A percentile compares a stretch with the other conserved stretches of the same genome.
These are phyloP conservation scores for Dendrothele bispora DNA, from an alignment of 768 basidiomycete species.

Conservation along the genomic window DNA sequence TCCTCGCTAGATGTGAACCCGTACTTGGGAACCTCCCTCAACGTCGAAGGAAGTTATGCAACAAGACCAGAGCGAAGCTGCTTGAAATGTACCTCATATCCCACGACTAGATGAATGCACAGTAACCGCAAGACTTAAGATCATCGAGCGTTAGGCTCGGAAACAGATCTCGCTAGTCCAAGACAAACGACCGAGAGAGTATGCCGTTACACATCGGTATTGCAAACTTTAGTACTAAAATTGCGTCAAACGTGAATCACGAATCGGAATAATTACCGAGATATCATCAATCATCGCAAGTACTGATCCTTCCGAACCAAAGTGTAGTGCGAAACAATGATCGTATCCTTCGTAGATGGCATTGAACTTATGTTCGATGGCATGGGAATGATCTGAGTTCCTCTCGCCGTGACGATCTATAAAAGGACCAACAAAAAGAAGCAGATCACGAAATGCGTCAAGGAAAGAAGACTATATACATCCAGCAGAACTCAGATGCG, in stretches of 20 bases:
- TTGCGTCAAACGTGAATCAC: slow-evolving; percentile 66
- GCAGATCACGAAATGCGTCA: no score
- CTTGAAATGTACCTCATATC: slow-evolving; percentile 46
- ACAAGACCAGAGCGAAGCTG: slow-evolving; percentile 57
- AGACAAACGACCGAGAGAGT: slow-evolving; percentile 67
- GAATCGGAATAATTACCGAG: slow-evolving; percentile 56
- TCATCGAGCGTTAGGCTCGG: slow-evolving; percentile 51
- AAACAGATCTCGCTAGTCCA: slow-evolving; percentile 67
- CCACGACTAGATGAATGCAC: neutral
- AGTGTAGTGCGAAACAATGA: neutral
- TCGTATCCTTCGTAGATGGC: slow-evolving; percentile 41
- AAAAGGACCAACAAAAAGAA: slow-evolving; percentile 54
- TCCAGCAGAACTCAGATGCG: slow-evolving; percentile 13
- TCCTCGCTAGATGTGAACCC: no score
- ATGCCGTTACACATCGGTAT: slow-evolving; percentile 71
- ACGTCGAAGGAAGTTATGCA: slow-evolving; percentile 63
- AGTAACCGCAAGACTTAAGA: neutral
- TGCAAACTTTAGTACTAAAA: slow-evolving; percentile 64
- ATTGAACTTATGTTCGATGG: slow-evolving; percentile 69
- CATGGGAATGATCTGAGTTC: slow-evolving; percentile 56
- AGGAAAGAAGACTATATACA: slow-evolving; percentile 12
- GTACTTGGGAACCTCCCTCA: slow-evolving; percentile 72
- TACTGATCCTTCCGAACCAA: slow-evolving; percentile 9
- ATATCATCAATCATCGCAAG: slow-evolving; percentile 63
- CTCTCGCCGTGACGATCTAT: slow-evolving; percentile 49